phyloP scores from a whole-genome alignment of 768 basidiomycete species.

The Termitomyces sp. region DNA sequence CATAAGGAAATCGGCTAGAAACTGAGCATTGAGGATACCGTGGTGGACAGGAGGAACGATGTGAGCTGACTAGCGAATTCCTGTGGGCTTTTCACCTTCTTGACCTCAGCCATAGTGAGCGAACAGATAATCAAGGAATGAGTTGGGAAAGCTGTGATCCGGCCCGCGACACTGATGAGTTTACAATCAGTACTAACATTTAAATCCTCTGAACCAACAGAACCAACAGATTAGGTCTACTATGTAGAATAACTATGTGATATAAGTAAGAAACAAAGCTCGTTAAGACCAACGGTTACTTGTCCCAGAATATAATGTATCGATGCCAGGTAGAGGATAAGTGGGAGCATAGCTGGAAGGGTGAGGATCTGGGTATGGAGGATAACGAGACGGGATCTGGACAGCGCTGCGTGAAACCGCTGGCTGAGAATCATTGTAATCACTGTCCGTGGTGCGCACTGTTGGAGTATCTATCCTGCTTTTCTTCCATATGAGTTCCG shows the following conservation, averaged over 20 bases:
- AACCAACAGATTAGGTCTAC: constrained; percentile 1
- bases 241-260: constrained; percentile 4
- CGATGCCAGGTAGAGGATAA: constrained; percentile 11
- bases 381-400: constrained; percentile 12
- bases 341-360: constrained; percentile 3
- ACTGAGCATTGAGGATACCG: constrained; percentile 13
- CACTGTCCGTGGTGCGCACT: constrained; percentile 7
- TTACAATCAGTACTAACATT: background rate
- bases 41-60: constrained; percentile 1
- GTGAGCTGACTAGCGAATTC: constrained; percentile 73
- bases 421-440: constrained; percentile 6
- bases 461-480: constrained; percentile 27
- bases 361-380: constrained; percentile 5
- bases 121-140: constrained; percentile 30
- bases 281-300: constrained; percentile 15
- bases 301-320: constrained; percentile 10
- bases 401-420: constrained; percentile 5
- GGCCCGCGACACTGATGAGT: background rate
- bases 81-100: constrained; percentile 85
- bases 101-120: constrained; percentile 73
- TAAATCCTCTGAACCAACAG: background rate
- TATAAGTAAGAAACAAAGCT: constrained; percentile 5
- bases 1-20: constrained; percentile 88
- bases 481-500: constrained; percentile 76
- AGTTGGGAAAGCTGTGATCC: constrained; percentile 26